Conservation (phyloP, 306 rosid genomes). For the Ziziphus jujuba region DNA sequence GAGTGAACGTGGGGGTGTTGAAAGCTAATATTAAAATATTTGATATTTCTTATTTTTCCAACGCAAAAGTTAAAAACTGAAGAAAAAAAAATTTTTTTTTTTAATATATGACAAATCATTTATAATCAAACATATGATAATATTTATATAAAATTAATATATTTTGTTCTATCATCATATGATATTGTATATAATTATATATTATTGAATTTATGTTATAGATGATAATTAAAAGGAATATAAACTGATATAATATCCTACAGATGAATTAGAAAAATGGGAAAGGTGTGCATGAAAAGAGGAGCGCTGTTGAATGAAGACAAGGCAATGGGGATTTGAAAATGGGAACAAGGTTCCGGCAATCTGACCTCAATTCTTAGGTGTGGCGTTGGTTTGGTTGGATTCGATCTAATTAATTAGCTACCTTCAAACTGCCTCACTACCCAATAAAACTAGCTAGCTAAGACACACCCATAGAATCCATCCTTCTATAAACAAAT, state of each 20-base stretch:
- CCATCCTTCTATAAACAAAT: neutral
- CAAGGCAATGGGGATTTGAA: conserved; percentile 55
- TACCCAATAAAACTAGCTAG: conserved; percentile 28
- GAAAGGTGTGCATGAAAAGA: conserved; percentile 63
- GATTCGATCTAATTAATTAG: conserved; percentile 33
- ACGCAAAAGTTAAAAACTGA: too few relatives aligned
- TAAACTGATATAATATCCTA: too few relatives aligned
- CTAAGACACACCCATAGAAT: neutral
- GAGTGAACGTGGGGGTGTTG: conserved; percentile 54
- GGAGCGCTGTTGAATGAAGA: conserved; percentile 53
- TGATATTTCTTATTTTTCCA: too few relatives aligned
- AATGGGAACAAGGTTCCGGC: conserved; percentile 72
- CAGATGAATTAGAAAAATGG: conserved; percentile 50
- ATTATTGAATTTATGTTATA: too few relatives aligned
- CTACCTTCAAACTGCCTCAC: conserved; percentile 16
- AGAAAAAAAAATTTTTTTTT: too few relatives aligned
- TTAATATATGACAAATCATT: too few relatives aligned
- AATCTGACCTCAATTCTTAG: conserved; percentile 63
- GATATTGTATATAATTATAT: too few relatives aligned
- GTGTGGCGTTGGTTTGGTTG: conserved; percentile 54
- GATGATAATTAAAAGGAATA: too few relatives aligned
- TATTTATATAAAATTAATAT: too few relatives aligned
- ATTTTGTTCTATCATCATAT: too few relatives aligned
- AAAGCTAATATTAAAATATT: neutral
- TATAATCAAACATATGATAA: too few relatives aligned